Base-by-base conservation (phyloP, 257 asterid genomes). In the Gentiana straminea region DNA sequence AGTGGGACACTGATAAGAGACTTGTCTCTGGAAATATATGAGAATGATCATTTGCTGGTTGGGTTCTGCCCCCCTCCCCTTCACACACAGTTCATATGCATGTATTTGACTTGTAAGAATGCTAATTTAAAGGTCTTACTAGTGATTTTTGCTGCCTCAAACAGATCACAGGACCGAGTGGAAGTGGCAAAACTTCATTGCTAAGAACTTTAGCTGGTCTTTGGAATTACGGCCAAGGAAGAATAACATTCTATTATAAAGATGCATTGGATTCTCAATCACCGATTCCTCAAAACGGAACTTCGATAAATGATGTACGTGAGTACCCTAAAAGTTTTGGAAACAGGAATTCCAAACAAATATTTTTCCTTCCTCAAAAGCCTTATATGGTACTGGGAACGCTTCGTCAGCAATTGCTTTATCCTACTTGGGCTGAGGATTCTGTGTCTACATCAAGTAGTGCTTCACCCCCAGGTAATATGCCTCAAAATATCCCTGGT, bases 121-220 rank as follows among this genome's bases (percentile, higher is more conserved):
- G 13, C 58, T 4, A 43, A 61, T 44, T 60, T 68, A 51, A 58
- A 57, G 66, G 66, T 51, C 62, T 57, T 44, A 57, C 36, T 45
- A 49, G 52, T 32, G 55, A 24, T 24, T 24, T 60, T 74, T 55
- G 74, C 69, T 74, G 68, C 64, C 55, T 66, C 72, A 64, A 24
- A 82, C 89, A 89, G 97, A 61, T 89, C 68, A 73, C 95, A 57
- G 97, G 97, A 58, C 94, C 94, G n/a, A 89, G 97, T 69, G 97
- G 97, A 55, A 81, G 93, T 72, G 97, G 97, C 54, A 89, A 89
- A 74, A 89, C 97, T 66, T 86, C 97, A 39, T 64, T 86, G 49
- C 66, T 89, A 66, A 86, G 95, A 77, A 79, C 94, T 51, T 32
- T 86, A 48, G 97, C 95, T 62, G 97, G 97, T 64, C 87, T 86